Base-by-base conservation (phyloP, 495 filamentous ascomycete species). In the Baudoinia panamericana region DNA sequence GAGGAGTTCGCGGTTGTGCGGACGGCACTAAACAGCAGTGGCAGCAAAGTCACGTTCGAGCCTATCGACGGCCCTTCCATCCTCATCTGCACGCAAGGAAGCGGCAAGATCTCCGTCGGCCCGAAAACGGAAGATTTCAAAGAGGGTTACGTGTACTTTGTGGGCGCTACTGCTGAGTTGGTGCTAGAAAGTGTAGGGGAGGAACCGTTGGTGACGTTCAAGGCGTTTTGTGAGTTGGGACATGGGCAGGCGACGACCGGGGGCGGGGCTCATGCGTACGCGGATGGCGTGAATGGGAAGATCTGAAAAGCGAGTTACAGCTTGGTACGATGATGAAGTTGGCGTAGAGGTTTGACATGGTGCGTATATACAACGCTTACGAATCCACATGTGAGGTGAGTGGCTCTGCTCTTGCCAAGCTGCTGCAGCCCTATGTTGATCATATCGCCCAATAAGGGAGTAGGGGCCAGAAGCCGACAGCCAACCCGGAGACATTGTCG, bases 1-100 rank as follows among this genome's bases (percentile, higher is more conserved):
- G 85, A 95, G 25, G 92, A 97, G 59, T 97, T 96, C 63, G 78
- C 75, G 39, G 92, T 97, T 15, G 73, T 95, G 23, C 80, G 81
- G 58, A 79, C 84, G 6, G 73, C 80, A 13, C 64, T 96, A 24
- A 73, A 73, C 33, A 70, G 70, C 16, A 64, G 68, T 5, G 78
- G 76, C 2, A 76, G 82, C 12, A 92, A 86, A 57, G 85, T 76
- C 2, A 87, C 77, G 0, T 93, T 97, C 52, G 84, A 90, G 39
- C 68, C 69, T 3, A 71, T 95, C n/a, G 73, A 76, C 5, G 90
- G 90, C 1, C 90, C 90, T 4, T 93, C 84, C 58, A 82, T 97
- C 47, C 53, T 96, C 39, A 92, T 97, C 46, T 93, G 85, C 55
- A 94, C 86, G 0, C 61, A 64, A 15, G 90, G 90, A 4, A 67